Conservation (phyloP, 2,329 filamentous ascomycete species). For the Myriosclerotinia curreyana region DNA sequence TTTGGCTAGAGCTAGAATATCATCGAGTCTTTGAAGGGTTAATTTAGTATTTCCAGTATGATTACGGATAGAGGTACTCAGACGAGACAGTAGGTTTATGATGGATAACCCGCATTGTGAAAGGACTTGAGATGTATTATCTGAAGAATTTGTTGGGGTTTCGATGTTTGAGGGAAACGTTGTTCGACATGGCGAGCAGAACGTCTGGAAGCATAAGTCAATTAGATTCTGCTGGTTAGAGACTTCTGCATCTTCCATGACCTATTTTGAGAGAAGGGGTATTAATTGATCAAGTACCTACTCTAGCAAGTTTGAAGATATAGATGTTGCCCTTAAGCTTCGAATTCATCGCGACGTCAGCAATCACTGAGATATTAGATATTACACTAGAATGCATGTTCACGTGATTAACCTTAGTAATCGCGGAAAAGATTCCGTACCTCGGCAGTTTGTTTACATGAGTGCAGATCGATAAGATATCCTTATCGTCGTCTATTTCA, state of each 20-base stretch:
- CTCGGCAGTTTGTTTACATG: neutral
- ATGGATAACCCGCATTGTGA: conserved; percentile 27
- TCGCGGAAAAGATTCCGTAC: neutral
- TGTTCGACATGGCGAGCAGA: conserved; percentile 5
- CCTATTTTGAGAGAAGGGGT: too few relatives aligned
- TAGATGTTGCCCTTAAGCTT: too few relatives aligned
- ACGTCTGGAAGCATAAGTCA: neutral
- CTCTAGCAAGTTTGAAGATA: too few relatives aligned
- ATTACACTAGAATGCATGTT: too few relatives aligned
- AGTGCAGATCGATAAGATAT: too few relatives aligned
- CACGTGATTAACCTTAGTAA: neutral
- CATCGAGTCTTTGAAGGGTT: conserved; percentile 46
- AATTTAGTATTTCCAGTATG: conserved; percentile 22
- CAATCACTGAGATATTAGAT: too few relatives aligned
- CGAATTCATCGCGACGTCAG: too few relatives aligned
- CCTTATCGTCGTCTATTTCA: too few relatives aligned
- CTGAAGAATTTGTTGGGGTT: neutral
- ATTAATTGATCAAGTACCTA: too few relatives aligned
- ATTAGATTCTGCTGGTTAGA: neutral
- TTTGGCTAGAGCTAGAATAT: conserved; percentile 58
- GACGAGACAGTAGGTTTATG: conserved; percentile 24
- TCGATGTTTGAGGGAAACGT: neutral
- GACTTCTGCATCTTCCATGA: neutral
- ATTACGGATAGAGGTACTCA: conserved; percentile 24
- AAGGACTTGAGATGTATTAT: neutral